phyloP scores from a whole-genome alignment of 257 asterid species.

The Dorcoceras hygrometricum region DNA sequence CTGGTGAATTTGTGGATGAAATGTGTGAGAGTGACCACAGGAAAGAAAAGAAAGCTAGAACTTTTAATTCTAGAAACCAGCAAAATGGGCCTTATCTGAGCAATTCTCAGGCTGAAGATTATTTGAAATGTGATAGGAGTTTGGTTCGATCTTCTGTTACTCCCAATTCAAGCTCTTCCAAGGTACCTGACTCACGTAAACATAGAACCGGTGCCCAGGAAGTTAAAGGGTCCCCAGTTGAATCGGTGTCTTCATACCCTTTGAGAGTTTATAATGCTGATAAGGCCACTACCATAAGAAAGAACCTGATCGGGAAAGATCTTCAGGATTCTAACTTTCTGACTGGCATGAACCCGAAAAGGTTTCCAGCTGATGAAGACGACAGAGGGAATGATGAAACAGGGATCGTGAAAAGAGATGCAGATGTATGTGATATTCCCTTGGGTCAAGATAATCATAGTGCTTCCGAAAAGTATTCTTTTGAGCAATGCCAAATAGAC shows the following conservation, averaged over 20 bases:
- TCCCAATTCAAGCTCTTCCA: constrained; percentile 97
- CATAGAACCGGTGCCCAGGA: constrained; percentile 60
- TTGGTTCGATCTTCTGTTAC: constrained; percentile 58
- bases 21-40: constrained; percentile 43
- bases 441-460: constrained; percentile 39
- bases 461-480: constrained; percentile 34
- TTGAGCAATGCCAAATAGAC: constrained; percentile 42
- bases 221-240: constrained; percentile 86
- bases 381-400: constrained; percentile 32
- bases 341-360: constrained; percentile 45
- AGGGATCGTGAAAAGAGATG: constrained; percentile 39
- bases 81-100: constrained; percentile 34
- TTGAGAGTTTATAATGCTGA: constrained; percentile 44
- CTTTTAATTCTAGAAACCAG: constrained; percentile 57
- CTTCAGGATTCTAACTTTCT: constrained; percentile 44
- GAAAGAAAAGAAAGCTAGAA: constrained; percentile 75
- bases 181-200: constrained; percentile 85
- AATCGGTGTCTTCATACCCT: constrained; percentile 98
- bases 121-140: constrained; percentile 57
- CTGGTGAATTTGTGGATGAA: constrained; percentile 41
- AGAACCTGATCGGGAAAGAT: constrained; percentile 38
- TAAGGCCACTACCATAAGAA: constrained; percentile 41
- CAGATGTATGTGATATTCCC: constrained; percentile 27
- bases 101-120: constrained; percentile 43
- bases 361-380: constrained; percentile 45